Percentiles rank a stretch among this genome's conserved stretches.
Evolutionary conservation across 768 basidiomycete genomes (phyloP).

Genomic region (Galerina marginata): DNA sequence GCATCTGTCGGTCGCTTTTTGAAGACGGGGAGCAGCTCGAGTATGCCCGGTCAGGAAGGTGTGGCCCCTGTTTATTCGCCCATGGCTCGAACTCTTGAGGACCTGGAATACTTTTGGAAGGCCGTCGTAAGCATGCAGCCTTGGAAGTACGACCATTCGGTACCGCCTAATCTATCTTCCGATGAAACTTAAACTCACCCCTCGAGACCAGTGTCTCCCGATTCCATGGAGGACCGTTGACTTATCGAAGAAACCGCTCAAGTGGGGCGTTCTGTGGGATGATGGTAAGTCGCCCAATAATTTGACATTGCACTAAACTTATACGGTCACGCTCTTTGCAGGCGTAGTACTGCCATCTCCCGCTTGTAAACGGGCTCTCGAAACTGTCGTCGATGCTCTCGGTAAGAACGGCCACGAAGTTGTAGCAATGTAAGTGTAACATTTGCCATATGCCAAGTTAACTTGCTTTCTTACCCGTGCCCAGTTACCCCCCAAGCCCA

Average conservation of each 20-base stretch:
- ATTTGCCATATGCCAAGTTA: background rate
- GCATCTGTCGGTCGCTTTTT: slow-evolving; percentile 54
- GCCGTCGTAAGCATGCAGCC: slow-evolving; percentile 64
- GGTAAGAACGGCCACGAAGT: slow-evolving; percentile 53
- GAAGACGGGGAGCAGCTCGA: slow-evolving; percentile 48
- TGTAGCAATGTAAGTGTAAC: slow-evolving; percentile 45
- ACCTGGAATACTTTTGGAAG: slow-evolving; percentile 68
- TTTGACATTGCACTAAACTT: slow-evolving; percentile 9
- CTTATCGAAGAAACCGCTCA: slow-evolving; percentile 38
- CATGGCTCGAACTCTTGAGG: slow-evolving; percentile 64
- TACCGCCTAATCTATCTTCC: slow-evolving; percentile 16
- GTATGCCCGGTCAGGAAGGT: slow-evolving; percentile 65
- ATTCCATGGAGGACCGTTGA: slow-evolving; percentile 46
- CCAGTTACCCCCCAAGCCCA: slow-evolving; percentile 49
- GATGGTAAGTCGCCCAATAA: slow-evolving; percentile 49
- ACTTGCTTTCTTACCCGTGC: background rate
- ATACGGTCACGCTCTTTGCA: slow-evolving; percentile 19
- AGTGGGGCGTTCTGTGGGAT: slow-evolving; percentile 67
- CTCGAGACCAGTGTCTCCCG: slow-evolving; percentile 39
- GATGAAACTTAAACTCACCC: slow-evolving; percentile 20
- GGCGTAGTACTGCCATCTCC: slow-evolving; percentile 65
- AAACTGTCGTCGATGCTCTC: slow-evolving; percentile 49
- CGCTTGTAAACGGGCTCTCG: slow-evolving; percentile 60
- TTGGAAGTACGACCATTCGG: slow-evolving; percentile 66
- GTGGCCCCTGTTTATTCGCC: slow-evolving; percentile 59